Evolutionary conservation across 805 yeast species (phyloP).

Genomic region (Nakazawaea molendinolei): DNA sequence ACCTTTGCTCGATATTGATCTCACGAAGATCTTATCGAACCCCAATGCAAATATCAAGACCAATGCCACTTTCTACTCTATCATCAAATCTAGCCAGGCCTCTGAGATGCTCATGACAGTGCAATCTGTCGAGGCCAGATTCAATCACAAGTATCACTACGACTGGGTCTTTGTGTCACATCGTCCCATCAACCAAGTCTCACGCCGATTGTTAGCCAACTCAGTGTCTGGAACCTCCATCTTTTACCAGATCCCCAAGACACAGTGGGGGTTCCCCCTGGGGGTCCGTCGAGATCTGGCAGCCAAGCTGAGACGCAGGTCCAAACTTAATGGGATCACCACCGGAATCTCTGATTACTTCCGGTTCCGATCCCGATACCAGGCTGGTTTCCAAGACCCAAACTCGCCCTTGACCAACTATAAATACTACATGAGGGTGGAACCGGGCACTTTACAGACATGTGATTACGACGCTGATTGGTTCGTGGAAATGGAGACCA

Average conservation of each 20-base stretch:
- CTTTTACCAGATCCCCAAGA: conserved; percentile 63
- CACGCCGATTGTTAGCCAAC: conserved; percentile 50
- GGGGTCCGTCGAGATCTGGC: conserved; percentile 56
- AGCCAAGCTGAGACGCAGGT: conserved; percentile 28
- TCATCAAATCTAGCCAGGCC: conserved; percentile 5
- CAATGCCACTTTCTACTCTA: conserved; percentile 12
- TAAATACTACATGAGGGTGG: conserved; percentile 53
- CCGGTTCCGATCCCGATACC: conserved; percentile 42
- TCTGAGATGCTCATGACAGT: conserved; percentile 16
- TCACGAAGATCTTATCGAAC: too few relatives aligned
- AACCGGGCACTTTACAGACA: conserved; percentile 44
- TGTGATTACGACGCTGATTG: conserved; percentile 53
- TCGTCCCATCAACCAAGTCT: conserved; percentile 60
- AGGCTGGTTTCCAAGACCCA: conserved; percentile 50
- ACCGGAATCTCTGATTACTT: conserved; percentile 28
- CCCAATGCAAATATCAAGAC: conserved; percentile 5
- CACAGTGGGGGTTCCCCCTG: conserved; percentile 68
- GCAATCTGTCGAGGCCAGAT: conserved; percentile 71
- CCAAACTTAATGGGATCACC: conserved; percentile 21
- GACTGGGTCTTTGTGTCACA: conserved; percentile 92
- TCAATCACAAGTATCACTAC: conserved; percentile 66
- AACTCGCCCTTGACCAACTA: conserved; percentile 36
- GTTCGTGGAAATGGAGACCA: conserved; percentile 32
- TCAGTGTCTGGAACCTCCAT: conserved; percentile 64
- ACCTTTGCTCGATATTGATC: too few relatives aligned